Evolutionary conservation across 2,329 filamentous ascomycete species (phyloP).

Genomic region (Diaporthe humulicola): DNA sequence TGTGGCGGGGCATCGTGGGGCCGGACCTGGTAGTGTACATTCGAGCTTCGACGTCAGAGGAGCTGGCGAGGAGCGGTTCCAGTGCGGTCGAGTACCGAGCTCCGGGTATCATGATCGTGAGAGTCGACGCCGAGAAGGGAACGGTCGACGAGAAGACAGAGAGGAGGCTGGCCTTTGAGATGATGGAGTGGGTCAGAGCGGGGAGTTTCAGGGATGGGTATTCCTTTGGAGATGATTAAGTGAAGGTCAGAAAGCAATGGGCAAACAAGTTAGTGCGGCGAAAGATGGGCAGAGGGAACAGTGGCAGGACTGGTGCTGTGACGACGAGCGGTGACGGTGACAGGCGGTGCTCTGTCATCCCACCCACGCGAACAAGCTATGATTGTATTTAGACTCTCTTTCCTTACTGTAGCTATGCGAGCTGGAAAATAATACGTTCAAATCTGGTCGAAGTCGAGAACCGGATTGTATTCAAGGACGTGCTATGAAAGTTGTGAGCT

Average conservation of each 20-base stretch:
- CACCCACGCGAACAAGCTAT: conserved; percentile 18
- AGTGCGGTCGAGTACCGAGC: conserved; percentile 68
- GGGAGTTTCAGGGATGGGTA: conserved; percentile 56
- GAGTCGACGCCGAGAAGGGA: conserved; percentile 56
- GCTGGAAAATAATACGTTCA: background rate
- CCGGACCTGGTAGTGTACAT: conserved; percentile 85
- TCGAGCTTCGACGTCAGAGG: conserved; percentile 52
- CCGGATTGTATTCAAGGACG: background rate
- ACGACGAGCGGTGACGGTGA: conserved; percentile 8
- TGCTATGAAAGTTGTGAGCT: background rate
- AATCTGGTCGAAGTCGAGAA: background rate
- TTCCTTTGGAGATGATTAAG: conserved; percentile 9
- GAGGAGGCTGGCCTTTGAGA: conserved; percentile 85
- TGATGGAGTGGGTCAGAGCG: conserved; percentile 81
- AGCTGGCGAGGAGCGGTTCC: conserved; percentile 53
- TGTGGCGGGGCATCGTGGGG: conserved; percentile 89
- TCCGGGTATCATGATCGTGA: conserved; percentile 67
- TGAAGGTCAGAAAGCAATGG: background rate
- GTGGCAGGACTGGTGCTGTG: background rate
- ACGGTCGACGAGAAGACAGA: conserved; percentile 76
- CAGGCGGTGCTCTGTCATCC: background rate
- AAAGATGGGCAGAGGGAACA: background rate
- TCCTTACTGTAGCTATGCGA: conserved; percentile 7
- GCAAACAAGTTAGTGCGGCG: too few species aligned
- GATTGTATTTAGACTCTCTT: conserved; percentile 2